Base-by-base conservation (phyloP, 306 rosid species). In the Fagus crenata region DNA sequence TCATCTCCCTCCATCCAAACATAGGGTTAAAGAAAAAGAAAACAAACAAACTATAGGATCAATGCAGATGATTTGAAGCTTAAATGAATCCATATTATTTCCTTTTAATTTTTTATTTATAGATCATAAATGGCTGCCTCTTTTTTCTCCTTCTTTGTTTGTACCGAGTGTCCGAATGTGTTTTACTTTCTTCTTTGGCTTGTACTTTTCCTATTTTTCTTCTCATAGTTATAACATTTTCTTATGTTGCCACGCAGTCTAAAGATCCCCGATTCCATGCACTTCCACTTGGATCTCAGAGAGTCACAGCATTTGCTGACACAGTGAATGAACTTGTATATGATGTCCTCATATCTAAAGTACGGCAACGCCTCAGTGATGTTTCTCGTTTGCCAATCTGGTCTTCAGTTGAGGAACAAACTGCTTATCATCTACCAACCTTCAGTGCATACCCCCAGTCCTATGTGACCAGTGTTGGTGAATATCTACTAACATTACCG, bases 221-320 rank as follows among this genome's bases (percentile, higher is more conserved):
- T 69, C 53, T 75, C 46, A 9, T 31, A 14, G 59, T 65, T 73
- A 64, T 56, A 55, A 69, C 18, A 40, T 59, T 75, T 74, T 85
- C 73, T 76, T 31, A 8, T 56, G 65, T 68, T 80, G 72, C 77
- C 64, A 36, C 92, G 91, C 91, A 96, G 99, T 91, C 98, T 31
- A 96, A 92, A 87, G 99, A 96, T 87, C 99, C 99, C 72, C 89
- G 99, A 54, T 96, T 92, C 77, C 99, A 96, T 84, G 97, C 99
- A 35, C 98, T 96, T 78, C 99, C 98, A 60, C 85, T 88, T 63
- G 88, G 98, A 74, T 91, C 98, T 75, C 99, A 96, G 83, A 96
- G 99, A 77, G 99, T 96, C 73, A 89, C 96, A 77, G 93, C 96
- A 77, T 96, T 96, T 79, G 88, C 87, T 49, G 99, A 96, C 76